Conservation (phyloP, 345 rosid species). For the Crucihimalaya himalaica region DNA sequence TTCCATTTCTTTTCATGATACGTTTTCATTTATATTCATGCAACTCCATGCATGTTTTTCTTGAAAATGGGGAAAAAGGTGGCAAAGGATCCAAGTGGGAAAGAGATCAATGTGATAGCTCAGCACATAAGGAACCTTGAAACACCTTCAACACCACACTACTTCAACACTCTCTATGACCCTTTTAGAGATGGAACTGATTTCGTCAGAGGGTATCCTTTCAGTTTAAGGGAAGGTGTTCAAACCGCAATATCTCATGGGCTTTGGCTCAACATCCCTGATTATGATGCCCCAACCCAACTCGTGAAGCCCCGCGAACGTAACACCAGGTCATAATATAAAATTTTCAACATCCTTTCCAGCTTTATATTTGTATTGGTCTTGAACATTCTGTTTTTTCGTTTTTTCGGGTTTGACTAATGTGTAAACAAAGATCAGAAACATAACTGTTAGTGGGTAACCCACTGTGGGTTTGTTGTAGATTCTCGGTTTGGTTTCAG, state of each 20-base stretch:
- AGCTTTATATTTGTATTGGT: background rate
- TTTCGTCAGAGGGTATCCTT: slow-evolving; percentile 86
- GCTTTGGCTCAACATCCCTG: slow-evolving; percentile 93
- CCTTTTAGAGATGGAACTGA: slow-evolving; percentile 77
- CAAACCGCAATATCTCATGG: slow-evolving; percentile 83
- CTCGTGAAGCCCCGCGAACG: slow-evolving; percentile 88
- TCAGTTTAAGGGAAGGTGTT: slow-evolving; percentile 81
- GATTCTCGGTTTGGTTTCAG: background rate
- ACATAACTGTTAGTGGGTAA: background rate
- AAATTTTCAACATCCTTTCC: background rate
- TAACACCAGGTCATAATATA: slow-evolving; percentile 58
- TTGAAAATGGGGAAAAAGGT: slow-evolving; percentile 44
- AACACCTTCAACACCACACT: slow-evolving; percentile 71
- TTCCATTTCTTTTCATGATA: background rate
- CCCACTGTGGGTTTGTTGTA: background rate
- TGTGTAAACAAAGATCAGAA: background rate
- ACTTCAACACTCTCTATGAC: slow-evolving; percentile 55
- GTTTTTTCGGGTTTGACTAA: background rate
- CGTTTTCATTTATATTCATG: background rate
- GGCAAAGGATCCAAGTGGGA: slow-evolving; percentile 78
- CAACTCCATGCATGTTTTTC: background rate
- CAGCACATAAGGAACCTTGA: slow-evolving; percentile 80
- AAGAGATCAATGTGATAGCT: slow-evolving; percentile 75
- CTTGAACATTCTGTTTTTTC: background rate
- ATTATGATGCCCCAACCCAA: slow-evolving; percentile 91